Percentiles rank a stretch among this genome's conserved stretches.
Evolutionary conservation across 2,329 filamentous ascomycete genomes (phyloP).

Genomic region (Fusarium beomiforme): DNA sequence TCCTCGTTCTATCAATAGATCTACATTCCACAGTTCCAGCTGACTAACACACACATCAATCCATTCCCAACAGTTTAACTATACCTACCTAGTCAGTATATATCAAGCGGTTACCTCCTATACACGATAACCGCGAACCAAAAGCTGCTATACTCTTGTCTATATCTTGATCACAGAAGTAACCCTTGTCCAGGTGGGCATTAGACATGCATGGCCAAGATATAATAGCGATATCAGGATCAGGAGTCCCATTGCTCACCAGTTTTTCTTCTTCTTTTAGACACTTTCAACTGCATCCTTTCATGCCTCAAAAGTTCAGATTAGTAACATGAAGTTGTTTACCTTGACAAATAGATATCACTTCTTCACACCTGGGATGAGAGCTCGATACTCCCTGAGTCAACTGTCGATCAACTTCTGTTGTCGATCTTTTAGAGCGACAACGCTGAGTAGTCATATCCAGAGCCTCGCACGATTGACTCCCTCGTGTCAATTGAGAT

Average conservation of each 20-base stretch:
- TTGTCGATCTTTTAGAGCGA: no score
- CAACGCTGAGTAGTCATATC: neutral
- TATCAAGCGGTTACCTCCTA: neutral
- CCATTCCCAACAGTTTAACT: neutral
- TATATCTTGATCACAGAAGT: neutral
- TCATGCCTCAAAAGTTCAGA: neutral
- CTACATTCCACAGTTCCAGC: neutral
- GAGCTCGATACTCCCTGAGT: neutral
- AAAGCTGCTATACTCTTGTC: neutral
- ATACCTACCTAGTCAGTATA: no score
- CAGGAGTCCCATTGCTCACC: neutral
- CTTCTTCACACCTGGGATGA: neutral
- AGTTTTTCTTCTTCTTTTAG: neutral
- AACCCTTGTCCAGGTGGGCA: neutral
- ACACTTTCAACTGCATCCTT: neutral
- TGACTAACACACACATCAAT: neutral
- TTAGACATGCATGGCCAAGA: neutral
- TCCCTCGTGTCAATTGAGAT: neutral
- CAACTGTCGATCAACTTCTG: neutral
- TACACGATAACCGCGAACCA: neutral
- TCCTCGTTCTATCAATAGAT: neutral
- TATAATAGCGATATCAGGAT: neutral
- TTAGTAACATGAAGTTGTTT: neutral
- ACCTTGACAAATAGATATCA: neutral
- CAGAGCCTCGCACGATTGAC: neutral